These are phyloP conservation scores for Staphylotrichum tortipilum DNA, from an alignment of 495 filamentous ascomycete species.

Conservation along the genomic window DNA sequence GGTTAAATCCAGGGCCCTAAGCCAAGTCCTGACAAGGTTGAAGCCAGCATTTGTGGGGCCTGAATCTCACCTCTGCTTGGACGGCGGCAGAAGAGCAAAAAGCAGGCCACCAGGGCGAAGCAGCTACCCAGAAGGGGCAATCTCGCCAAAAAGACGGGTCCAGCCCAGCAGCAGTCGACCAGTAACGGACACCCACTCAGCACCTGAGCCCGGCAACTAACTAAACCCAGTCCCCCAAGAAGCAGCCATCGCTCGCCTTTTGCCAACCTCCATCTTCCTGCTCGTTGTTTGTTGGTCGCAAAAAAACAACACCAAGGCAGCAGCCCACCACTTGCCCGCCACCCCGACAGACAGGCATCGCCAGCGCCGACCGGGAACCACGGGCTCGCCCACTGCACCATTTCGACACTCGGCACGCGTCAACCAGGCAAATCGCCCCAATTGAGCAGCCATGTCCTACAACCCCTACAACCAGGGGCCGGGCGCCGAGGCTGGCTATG, in stretches of 20 bases:
- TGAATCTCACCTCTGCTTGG: not conserved
- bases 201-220: too few species aligned
- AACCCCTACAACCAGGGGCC: slow-evolving; percentile 40
- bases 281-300: not conserved
- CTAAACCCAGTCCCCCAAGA: too few species aligned
- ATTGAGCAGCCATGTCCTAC: slow-evolving; percentile 35
- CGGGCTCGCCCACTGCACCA: too few species aligned
- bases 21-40: too few species aligned
- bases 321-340: not conserved
- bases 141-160: slow-evolving; percentile 1
- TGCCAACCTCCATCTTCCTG: not conserved
- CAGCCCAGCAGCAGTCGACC: too few species aligned
- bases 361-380: too few species aligned
- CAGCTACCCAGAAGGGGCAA: not conserved
- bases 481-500: slow-evolving; percentile 40
- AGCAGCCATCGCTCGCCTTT: not conserved
- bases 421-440: slow-evolving; percentile 7
- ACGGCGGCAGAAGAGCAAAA: too few species aligned
- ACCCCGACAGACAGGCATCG: not conserved
- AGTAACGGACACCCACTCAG: too few species aligned
- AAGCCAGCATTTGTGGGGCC: not conserved
- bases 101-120: slow-evolving; percentile 4
- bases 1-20: too few species aligned
- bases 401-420: not conserved
- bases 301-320: not conserved